phyloP scores from a whole-genome alignment of 305 asterid genomes.

The Ilex paraguariensis region DNA sequence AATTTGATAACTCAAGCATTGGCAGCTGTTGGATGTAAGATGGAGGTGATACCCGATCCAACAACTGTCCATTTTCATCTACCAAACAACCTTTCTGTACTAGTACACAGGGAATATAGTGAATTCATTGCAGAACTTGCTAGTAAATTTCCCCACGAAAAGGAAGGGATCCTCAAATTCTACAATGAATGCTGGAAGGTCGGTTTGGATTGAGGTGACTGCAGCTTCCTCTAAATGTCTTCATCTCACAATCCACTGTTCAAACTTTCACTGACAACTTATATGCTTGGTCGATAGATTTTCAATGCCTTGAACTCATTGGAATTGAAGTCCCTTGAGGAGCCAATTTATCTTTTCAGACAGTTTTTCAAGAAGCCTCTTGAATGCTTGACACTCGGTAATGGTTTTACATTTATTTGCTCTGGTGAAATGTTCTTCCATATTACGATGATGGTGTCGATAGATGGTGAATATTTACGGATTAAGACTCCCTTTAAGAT shows the following conservation, averaged over 20 bases:
- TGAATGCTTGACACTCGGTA: constrained; percentile 97
- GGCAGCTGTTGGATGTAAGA: constrained; percentile 87
- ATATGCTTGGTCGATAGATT: constrained; percentile 43
- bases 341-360: constrained; percentile 83
- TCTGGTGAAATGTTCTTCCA: too few relatives aligned
- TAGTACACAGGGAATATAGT: constrained; percentile 70
- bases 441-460: too few relatives aligned
- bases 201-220: constrained; percentile 51
- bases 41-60: constrained; percentile 96
- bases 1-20: constrained; percentile 93
- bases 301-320: constrained; percentile 86
- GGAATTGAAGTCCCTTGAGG: constrained; percentile 91
- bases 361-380: constrained; percentile 92
- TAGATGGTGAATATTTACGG: too few relatives aligned
- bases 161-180: constrained; percentile 77
- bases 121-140: constrained; percentile 76
- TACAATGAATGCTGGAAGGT: constrained; percentile 98
- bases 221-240: constrained; percentile 27
- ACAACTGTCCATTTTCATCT: constrained; percentile 95
- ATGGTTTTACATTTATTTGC: constrained; percentile 4
- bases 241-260: constrained; percentile 12
- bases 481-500: too few relatives aligned
- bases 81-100: constrained; percentile 80
- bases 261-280: constrained; percentile 24
- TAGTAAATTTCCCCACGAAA: constrained; percentile 83